Evolutionary conservation across 2,329 filamentous ascomycete species (phyloP), one percentile per base, ranked within the genome.

Genomic region (Fusarium globosum): DNA sequence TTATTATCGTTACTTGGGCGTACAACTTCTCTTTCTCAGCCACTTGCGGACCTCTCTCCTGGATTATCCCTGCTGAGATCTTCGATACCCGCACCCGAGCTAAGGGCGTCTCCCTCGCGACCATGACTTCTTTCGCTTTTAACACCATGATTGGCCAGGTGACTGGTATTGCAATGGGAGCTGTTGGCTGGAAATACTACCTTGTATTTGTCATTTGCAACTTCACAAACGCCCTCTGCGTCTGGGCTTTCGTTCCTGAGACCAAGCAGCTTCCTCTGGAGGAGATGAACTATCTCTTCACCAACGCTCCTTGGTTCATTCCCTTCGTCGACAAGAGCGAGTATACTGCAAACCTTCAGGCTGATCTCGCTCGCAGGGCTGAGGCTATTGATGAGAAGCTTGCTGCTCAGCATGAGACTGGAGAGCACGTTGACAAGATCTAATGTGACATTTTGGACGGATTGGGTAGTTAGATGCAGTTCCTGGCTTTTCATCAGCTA

Each of bases 1-100:
- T 95, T 81, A 95, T 95, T 69, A 78, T 69, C 46, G 86, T 89
- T 76, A 95, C 93, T 2, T 95, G 93, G 93, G 80, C 93, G 4
- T 95, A 94, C 86, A 95, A 95, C 82, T 92, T 94, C 83, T 91
- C 87, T 46, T 95, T 94, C 85, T 91, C 88, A 7, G 87, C 88
- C 39, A 92, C 91, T 5, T 93, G 91, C 67, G 93, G 93, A 28
- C 92, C 93, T 0, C 82, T 94, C 3, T 82, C 80, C 1, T 88
- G 82, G 87, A 88, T 88, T 73, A 90, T 91, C 68, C 89, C 89
- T 0, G 90, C 92, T 56, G 92, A 94, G 79, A 92, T 94, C 45
- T 95, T 95, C 82, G 93, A 95, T 81, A 95, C 91, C 6, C 89
- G 91, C 69, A 95, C 92, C 1, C 88, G 93, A 43, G 87, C 90